A percentile compares a stretch with the other conserved stretches of the same genome.
Evolutionary conservation across 2,329 filamentous ascomycete genomes (phyloP).

Genomic region (Stachybotrys elegans): DNA sequence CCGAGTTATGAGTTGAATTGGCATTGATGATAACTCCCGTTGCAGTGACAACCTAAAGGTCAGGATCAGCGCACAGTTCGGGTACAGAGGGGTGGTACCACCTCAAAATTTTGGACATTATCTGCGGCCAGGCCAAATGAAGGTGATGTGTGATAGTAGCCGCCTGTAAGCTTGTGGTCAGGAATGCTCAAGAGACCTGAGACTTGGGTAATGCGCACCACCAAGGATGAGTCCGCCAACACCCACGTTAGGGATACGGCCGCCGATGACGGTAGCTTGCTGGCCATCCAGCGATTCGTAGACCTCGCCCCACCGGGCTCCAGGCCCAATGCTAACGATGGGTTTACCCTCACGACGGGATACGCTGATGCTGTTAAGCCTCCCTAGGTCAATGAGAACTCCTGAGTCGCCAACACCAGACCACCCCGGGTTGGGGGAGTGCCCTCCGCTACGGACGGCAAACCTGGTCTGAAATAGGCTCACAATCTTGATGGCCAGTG

Average conservation of each 20-base stretch:
- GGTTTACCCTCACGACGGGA: not conserved
- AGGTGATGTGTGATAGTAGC: constrained; percentile 5
- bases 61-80: too few relatives aligned
- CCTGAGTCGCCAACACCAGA: constrained; percentile 6
- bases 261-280: constrained; percentile 14
- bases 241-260: constrained; percentile 17
- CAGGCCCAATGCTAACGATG: constrained; percentile 24
- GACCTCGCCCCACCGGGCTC: constrained; percentile 16
- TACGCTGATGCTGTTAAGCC: constrained; percentile 3
- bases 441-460: constrained; percentile 9
- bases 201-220: constrained; percentile 31
- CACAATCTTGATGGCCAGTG: not conserved
- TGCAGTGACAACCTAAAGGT: constrained; percentile 30
- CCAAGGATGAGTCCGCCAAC: constrained; percentile 14
- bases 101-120: constrained; percentile 29
- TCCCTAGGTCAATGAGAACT: constrained; percentile 7
- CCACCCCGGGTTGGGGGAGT: constrained; percentile 7
- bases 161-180: too few relatives aligned
- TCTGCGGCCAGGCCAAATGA: constrained; percentile 31
- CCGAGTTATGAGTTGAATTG: constrained; percentile 15
- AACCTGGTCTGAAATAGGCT: constrained; percentile 2
- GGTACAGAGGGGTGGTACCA: not conserved
- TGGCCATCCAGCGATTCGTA: constrained; percentile 14
- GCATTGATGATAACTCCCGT: constrained; percentile 32
- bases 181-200: too few relatives aligned